Evolutionary conservation across 345 rosid genomes (phyloP).

Genomic region (Bruguiera gymnorhiza): DNA sequence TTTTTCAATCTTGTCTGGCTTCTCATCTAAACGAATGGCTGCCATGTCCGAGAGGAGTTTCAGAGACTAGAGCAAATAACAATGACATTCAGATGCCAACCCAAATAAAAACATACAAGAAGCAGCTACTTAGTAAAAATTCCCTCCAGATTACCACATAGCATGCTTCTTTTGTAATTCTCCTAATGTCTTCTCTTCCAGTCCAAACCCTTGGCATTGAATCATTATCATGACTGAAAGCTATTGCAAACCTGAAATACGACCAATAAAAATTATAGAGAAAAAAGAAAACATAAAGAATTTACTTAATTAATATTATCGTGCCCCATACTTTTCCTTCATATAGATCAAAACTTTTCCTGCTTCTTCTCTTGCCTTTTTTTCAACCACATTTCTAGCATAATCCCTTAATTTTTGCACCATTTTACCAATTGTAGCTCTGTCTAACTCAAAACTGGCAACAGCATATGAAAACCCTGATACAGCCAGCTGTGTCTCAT

Average conservation of each 20-base stretch:
- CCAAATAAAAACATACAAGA: neutral
- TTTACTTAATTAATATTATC: neutral
- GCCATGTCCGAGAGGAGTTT: slow-evolving; percentile 58
- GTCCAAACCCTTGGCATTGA: slow-evolving; percentile 78
- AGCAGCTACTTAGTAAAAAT: slow-evolving; percentile 9
- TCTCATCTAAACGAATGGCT: slow-evolving; percentile 68
- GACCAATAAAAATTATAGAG: slow-evolving; percentile 17
- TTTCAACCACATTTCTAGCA: slow-evolving; percentile 58
- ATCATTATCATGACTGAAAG: slow-evolving; percentile 64
- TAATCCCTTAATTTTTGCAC: slow-evolving; percentile 46
- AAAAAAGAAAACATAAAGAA: slow-evolving; percentile 1
- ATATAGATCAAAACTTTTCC: slow-evolving; percentile 63
- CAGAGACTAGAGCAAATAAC: slow-evolving; percentile 46
- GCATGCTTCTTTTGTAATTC: slow-evolving; percentile 63
- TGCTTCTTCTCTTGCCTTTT: slow-evolving; percentile 72
- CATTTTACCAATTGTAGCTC: slow-evolving; percentile 33
- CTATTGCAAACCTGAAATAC: slow-evolving; percentile 56
- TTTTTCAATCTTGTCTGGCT: slow-evolving; percentile 53
- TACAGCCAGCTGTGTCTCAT: slow-evolving; percentile 51
- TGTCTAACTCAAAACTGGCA: slow-evolving; percentile 62
- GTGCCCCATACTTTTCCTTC: slow-evolving; percentile 56
- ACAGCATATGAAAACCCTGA: slow-evolving; percentile 41
- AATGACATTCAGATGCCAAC: slow-evolving; percentile 23
- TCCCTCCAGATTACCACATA: slow-evolving; percentile 44
- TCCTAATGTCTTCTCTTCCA: slow-evolving; percentile 63